phyloP scores from a whole-genome alignment of 2,329 filamentous ascomycete genomes.

The Nemania sp. region DNA sequence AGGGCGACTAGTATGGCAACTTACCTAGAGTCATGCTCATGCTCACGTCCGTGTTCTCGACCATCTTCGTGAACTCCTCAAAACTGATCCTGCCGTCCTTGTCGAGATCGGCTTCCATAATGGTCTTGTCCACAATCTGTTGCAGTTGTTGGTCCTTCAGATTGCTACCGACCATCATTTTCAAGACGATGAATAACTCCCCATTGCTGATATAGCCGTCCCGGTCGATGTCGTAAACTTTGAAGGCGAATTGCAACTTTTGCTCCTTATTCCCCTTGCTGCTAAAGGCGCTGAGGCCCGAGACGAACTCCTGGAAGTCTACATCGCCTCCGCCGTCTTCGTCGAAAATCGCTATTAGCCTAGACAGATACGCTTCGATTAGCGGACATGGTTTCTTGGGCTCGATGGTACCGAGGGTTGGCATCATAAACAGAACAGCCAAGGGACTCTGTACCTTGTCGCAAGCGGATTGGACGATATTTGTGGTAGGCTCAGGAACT shows the following conservation, averaged over 20 bases:
- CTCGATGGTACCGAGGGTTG: neutral
- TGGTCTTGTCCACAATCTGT: slow-evolving; percentile 99
- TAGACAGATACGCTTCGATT: slow-evolving; percentile 41
- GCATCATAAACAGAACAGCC: neutral
- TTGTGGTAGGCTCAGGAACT: slow-evolving; percentile 95
- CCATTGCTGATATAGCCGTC: slow-evolving; percentile 99
- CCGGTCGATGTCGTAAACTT: slow-evolving; percentile 98
- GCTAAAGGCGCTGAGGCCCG: slow-evolving; percentile 91
- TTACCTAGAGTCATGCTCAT: slow-evolving; percentile 75
- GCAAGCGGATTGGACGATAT: slow-evolving; percentile 97
- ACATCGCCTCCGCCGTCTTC: slow-evolving; percentile 97
- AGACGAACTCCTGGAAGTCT: slow-evolving; percentile 98
- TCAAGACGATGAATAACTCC: slow-evolving; percentile 97
- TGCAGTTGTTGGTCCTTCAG: slow-evolving; percentile 98
- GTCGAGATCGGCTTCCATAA: slow-evolving; percentile 98
- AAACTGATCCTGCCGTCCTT: slow-evolving; percentile 98
- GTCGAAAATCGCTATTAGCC: slow-evolving; percentile 99
- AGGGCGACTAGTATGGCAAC: slow-evolving; percentile 36
- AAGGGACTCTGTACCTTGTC: slow-evolving; percentile 67
- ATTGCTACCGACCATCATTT: slow-evolving; percentile 99
- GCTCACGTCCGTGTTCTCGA: slow-evolving; percentile 86
- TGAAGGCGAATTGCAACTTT: slow-evolving; percentile 97
- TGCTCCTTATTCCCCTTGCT: slow-evolving; percentile 99
- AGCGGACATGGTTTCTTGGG: neutral
- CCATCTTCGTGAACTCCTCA: slow-evolving; percentile 98